Evolutionary conservation across 331 rosid genomes (phyloP), one percentile per base, ranked within the genome.

Genomic region (Quercus tomentella): DNA sequence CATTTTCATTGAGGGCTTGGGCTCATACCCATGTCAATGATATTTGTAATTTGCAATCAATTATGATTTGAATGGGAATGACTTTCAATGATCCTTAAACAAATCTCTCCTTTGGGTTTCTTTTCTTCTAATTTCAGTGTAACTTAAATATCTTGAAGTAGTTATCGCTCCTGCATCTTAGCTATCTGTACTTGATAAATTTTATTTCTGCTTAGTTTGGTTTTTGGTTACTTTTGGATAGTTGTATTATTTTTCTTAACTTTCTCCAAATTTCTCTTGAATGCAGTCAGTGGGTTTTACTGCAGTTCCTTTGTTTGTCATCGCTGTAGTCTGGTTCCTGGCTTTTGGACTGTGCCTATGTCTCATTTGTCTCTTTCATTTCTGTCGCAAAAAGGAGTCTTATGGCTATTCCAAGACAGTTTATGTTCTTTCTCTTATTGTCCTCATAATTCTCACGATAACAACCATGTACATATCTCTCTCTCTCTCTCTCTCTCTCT

Each of bases 201-300:
- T 70, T 71, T 15, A 56, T 49, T 54, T 72, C 54, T 33, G 72
- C 43, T 81, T 66, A 68, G 25, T 20, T 37, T 62, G 9, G 45
- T 43, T 5, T 56, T 45, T 43, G 15, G 56, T 67, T 84, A 56
- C 30, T 49, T 72, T 18, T 71, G 71, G 23, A 72, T 28, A 73
- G 68, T 75, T 75, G 72, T 69, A 35, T 67, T 70, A 20, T 28
- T 37, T n/a, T 54, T 73, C 70, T 49, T 49, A 58, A 65, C 87
- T 83, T 41, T 45, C 26, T 56, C n/a, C 31, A 49, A 49, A 49
- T 25, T 79, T 60, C 52, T 20, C 25, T 73, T 82, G 77, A 75
- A 75, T 87, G 87, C 96, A 95, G 99, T 95, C 99, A 33, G 97
- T 85, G 71, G 89, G 92, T 76, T 95, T 68, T 75, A 90, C 97